Evolutionary conservation across 306 rosid species (phyloP), one percentile per base, ranked within the genome.

Genomic region (Amphicarpaea edgeworthii): DNA sequence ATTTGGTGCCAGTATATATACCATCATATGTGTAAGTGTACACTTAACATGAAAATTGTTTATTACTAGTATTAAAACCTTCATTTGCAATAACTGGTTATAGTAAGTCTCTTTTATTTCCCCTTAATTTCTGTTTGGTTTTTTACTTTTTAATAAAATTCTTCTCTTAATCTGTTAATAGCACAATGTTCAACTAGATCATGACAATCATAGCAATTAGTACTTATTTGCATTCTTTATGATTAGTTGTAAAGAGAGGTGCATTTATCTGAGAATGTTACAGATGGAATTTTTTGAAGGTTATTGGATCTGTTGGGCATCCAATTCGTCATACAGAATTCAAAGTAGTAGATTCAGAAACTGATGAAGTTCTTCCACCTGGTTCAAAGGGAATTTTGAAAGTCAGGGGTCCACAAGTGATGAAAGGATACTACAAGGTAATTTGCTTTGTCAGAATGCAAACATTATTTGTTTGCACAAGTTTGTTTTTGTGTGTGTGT

Each of bases 381-480:
- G 98, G 98, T 68, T 83, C 90, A 80, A 90, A 80, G 80, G 98
- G 98, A 12, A 83, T 90, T 57, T 85, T 94, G 73, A 90, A 90
- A 84, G 90, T 71, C 41, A 88, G 84, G 80, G 98, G 98, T 30
- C 96, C 97, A 24, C 95, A 67, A 78, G 88, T 94, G 79, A 94
- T 92, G 97, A 87, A 85, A 77, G 98, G 98, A 68, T 94, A 94
- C 87, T 92, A 82, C 79, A 91, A 94, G 97, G 98, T 94, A 84
- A 80, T 68, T 53, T 62, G 38, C 70, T 71, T 68, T n/a, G 67
- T 74, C 15, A 34, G 74, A 51, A 54, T 73, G n/a, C 38, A 17
- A 77, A 30, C 57, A 21, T 17, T 0, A 9, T 14, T 2, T 53
- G 64, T 75, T 68, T 68, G 81, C 26, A 30, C 46, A 65, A 32